Conservation (phyloP, 208 protist genomes). For the Trypanosoma avium region DNA sequence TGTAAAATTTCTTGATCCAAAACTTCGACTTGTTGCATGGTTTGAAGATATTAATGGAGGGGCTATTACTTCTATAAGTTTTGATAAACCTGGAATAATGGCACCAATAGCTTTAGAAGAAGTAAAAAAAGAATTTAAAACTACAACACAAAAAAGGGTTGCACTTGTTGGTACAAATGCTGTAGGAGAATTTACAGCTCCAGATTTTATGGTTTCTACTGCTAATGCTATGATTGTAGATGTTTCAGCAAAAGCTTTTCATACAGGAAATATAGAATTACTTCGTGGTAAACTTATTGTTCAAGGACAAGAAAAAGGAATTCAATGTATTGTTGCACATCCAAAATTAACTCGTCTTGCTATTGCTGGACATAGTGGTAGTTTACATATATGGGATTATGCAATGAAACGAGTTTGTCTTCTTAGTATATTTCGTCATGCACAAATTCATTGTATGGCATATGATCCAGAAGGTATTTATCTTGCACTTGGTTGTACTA, state of each 20-base stretch:
- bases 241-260: constrained; percentile 77
- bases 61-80: constrained; percentile 92
- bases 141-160: constrained; percentile 39
- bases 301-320: constrained; percentile 84
- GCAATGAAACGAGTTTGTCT: constrained; percentile 57
- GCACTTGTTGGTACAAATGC: constrained; percentile 45
- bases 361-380: constrained; percentile 85
- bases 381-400: constrained; percentile 93
- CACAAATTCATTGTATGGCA: constrained; percentile 80
- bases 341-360: constrained; percentile 80
- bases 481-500: constrained; percentile 92
- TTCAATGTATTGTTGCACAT: constrained; percentile 84
- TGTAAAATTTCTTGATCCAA: constrained; percentile 94
- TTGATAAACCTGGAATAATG: constrained; percentile 47
- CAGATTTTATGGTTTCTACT: constrained; percentile 93
- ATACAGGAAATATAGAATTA: constrained; percentile 49
- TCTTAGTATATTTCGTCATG: constrained; percentile 77
- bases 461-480: constrained; percentile 85
- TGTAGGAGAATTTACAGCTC: constrained; percentile 58
- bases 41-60: constrained; percentile 95
- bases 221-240: constrained; percentile 89
- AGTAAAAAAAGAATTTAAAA: constrained; percentile 27
- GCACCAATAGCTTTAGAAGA: constrained; percentile 33
- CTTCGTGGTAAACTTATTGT: constrained; percentile 83
- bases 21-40: constrained; percentile 94